Evolutionary conservation across 768 basidiomycete species (phyloP), one percentile per base, ranked within the genome.

Genomic region (Macrolepiota albuminosa): DNA sequence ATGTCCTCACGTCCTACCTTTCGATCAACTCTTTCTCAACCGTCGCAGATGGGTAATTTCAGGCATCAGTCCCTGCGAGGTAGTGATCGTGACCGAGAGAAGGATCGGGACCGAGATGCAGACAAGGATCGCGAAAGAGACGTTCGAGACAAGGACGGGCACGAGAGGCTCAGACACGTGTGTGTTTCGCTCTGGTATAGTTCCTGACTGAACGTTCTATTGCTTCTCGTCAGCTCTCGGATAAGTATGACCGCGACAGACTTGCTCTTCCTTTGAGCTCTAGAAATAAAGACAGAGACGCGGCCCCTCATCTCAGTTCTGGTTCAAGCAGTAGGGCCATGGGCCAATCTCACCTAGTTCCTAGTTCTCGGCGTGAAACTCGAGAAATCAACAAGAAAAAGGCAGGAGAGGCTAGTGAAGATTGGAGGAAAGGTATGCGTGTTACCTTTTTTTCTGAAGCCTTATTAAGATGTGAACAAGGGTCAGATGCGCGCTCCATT

Each of bases 21-120:
- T 68, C 84, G 89, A 34, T 81, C 89, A 13, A 78, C 84, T 14
- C 76, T 89, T 52, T 83, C 89, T 29, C 91, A 94, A 66, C 89
- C 91, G 31, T 91, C 92, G 39, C 91, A 93, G 75, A 94, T 94
- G 92, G 92, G 92, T 51, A 93, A 92, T 69, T 94, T 94, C 72
- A 90, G 91, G 69, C 92, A 93, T 67, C 92, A 94, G 65, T 91
- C 91, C 11, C 73, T 88, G 65, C 88, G 90, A 56, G 76, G 83
- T 16, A 78, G 75, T 46, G 89, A 90, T 70, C 81, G 86, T 42
- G 80, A 81, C 61, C 71, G 75, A 48, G 80, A 81, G 57, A 75
- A 80, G 52, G 84, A 81, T 56, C 71, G 81, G 26, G 81, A 84
- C 26, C 37, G 63, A 43, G 63, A 64, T 45, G 69, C 71, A 8